These are phyloP conservation scores for Brassica nigra DNA, from an alignment of 345 rosid genomes.

Conservation along the genomic window DNA sequence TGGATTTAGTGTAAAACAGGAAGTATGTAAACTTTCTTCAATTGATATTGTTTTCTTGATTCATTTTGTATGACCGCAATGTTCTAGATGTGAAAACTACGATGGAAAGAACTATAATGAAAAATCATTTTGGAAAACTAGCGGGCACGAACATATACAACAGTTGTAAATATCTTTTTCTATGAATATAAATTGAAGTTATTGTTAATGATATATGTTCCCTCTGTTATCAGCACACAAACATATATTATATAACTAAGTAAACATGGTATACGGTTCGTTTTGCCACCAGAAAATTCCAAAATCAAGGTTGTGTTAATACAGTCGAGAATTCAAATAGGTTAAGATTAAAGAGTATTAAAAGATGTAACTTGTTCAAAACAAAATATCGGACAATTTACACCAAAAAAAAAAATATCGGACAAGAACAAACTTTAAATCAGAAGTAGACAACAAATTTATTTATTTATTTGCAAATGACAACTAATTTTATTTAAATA, in stretches of 20 bases:
- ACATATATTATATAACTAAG: neutral
- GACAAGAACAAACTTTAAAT: conserved; percentile 31
- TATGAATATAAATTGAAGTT: neutral
- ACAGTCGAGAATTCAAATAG: neutral
- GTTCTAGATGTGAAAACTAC: neutral
- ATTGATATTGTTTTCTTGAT: neutral
- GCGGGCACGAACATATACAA: neutral
- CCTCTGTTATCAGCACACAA: neutral
- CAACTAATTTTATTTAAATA: neutral
- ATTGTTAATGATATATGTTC: neutral
- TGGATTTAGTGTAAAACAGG: too few relatives aligned
- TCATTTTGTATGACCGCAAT: neutral
- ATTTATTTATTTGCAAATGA: too few relatives aligned
- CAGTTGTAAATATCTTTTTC: neutral
- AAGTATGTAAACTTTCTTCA: neutral
- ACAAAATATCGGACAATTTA: conserved; percentile 12
- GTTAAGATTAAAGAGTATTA: neutral
- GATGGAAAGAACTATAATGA: neutral
- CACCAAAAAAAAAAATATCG: neutral
- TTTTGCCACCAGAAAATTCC: neutral
- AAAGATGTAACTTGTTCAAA: neutral
- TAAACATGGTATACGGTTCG: neutral
- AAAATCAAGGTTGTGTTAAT: conserved; percentile 2
- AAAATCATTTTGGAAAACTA: neutral
- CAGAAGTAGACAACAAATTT: conserved; percentile 3